A percentile compares a stretch with the other conserved stretches of the same genome.
Evolutionary conservation across 2,329 filamentous ascomycete genomes (phyloP).

Genomic region (Magnaporthiopsis incrustans): DNA sequence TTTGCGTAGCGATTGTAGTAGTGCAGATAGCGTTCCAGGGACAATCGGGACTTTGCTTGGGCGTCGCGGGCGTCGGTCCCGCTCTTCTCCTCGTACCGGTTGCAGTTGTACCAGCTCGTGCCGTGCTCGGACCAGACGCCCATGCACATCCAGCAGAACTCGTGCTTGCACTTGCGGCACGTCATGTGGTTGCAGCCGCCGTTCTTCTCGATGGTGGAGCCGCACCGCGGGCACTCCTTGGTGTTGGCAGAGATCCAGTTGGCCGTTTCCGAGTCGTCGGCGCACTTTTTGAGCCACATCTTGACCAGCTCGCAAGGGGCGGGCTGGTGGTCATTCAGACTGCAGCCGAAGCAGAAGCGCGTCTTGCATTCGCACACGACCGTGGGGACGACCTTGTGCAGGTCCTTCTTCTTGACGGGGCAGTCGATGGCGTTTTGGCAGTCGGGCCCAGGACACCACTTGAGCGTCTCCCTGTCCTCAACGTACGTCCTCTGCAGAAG

Average conservation of each 20-base stretch:
- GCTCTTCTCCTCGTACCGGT: constrained; percentile 92
- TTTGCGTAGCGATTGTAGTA: constrained; percentile 99
- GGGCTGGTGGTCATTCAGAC: constrained; percentile 82
- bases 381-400: constrained; percentile 79
- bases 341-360: constrained; percentile 92
- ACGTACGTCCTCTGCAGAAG: constrained; percentile 91
- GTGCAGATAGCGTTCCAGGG: constrained; percentile 90
- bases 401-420: constrained; percentile 75
- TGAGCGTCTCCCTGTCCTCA: constrained; percentile 89
- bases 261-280: constrained; percentile 94
- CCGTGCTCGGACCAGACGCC: constrained; percentile 97
- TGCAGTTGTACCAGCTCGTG: constrained; percentile 99
- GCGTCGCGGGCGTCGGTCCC: constrained; percentile 84
- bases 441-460: constrained; percentile 98
- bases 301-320: constrained; percentile 87
- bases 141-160: constrained; percentile 99
- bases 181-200: constrained; percentile 98
- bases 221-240: constrained; percentile 93
- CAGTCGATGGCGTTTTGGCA: constrained; percentile 92
- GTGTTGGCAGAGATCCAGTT: constrained; percentile 99
- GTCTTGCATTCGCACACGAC: constrained; percentile 80
- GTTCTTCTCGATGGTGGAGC: constrained; percentile 98
- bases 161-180: constrained; percentile 88
- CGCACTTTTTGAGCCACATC: constrained; percentile 96
- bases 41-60: constrained; percentile 83